Conservation (phyloP, 805 yeast genomes). For the Jamesozyma hellenica region DNA sequence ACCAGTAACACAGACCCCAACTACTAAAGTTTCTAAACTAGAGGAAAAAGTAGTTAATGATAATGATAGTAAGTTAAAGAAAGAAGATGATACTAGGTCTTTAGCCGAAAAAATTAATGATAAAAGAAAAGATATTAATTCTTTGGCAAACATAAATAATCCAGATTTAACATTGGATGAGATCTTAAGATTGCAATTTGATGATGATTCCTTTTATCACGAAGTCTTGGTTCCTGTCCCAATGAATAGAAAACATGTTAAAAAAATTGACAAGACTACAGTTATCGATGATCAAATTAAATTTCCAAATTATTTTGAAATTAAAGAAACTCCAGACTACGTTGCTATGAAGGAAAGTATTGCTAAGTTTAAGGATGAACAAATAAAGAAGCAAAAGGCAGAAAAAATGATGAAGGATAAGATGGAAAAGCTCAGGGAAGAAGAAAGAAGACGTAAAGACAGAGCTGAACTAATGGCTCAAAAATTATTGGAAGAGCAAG, state of each 20-base stretch:
- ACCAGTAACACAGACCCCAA: neutral
- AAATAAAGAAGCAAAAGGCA: neutral
- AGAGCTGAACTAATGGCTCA: constrained; percentile 20
- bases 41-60: too few species aligned
- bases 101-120: constrained; percentile 1
- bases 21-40: neutral
- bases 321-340: constrained; percentile 3
- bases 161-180: constrained; percentile 22
- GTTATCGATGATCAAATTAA: neutral
- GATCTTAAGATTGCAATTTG: constrained; percentile 14
- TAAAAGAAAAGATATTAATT: neutral
- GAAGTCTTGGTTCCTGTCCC: constrained; percentile 23
- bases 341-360: neutral
- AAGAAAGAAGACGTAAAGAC: constrained; percentile 7
- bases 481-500: constrained; percentile 13
- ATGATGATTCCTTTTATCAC: constrained; percentile 22
- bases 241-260: constrained; percentile 10
- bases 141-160: constrained; percentile 10
- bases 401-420: neutral
- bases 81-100: neutral
- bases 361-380: neutral
- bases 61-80: too few species aligned
- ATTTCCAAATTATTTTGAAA: constrained; percentile 3
- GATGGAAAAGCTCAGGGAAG: neutral
- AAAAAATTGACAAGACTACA: constrained; percentile 5